Conservation (phyloP, 768 basidiomycete species). For the Psilocybe cubensis region DNA sequence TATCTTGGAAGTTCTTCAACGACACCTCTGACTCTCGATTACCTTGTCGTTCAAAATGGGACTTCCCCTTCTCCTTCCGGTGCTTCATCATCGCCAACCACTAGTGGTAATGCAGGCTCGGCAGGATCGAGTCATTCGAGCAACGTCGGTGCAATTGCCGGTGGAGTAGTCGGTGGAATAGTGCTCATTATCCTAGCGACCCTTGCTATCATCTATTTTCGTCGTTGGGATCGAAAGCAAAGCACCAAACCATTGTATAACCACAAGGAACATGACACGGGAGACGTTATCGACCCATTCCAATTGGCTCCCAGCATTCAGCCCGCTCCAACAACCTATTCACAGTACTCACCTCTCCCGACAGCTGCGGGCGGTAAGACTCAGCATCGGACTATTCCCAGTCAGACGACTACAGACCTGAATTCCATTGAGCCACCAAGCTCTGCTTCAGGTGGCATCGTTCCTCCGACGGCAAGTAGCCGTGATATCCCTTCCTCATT, state of each 20-base stretch:
- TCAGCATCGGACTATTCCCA: neutral
- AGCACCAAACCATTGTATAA: neutral
- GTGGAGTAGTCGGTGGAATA: slow-evolving; percentile 6
- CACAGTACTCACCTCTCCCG: neutral
- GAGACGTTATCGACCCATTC: neutral
- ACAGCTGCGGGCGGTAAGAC: neutral
- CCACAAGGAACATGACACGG: neutral
- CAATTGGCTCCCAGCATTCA: neutral
- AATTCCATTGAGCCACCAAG: neutral
- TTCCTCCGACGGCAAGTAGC: neutral
- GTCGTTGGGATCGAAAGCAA: neutral
- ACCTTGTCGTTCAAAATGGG: slow-evolving; percentile 23
- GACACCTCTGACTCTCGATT: slow-evolving; percentile 27
- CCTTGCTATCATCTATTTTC: neutral
- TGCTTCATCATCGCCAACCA: neutral
- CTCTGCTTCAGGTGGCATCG: neutral
- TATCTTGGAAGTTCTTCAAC: slow-evolving; percentile 20
- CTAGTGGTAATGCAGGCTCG: neutral
- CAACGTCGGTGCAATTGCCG: slow-evolving; percentile 1
- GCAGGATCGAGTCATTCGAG: neutral
- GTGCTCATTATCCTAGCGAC: neutral
- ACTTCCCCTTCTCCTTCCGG: neutral
- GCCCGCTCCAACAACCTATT: neutral
- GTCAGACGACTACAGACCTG: neutral
- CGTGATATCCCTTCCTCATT: neutral